Conservation (phyloP, 768 basidiomycete species). For the Lactarius indigo region DNA sequence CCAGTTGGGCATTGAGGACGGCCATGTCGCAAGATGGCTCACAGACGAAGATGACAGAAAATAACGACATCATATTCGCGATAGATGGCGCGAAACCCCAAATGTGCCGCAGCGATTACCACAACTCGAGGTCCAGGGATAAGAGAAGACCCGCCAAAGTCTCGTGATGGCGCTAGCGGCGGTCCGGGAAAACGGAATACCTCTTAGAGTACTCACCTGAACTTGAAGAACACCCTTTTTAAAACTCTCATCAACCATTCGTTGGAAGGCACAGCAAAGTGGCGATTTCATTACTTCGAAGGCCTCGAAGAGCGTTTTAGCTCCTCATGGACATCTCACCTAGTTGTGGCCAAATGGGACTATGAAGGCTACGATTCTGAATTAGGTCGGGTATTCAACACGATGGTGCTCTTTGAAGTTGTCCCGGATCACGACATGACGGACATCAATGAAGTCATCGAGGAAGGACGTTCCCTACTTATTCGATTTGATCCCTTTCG, state of each 20-base stretch:
- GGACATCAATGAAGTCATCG: neutral
- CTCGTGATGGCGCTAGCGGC: too few species aligned
- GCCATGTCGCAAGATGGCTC: neutral
- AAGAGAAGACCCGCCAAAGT: too few species aligned
- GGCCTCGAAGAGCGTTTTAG: neutral
- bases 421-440: neutral
- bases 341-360: neutral
- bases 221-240: neutral
- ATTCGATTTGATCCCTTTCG: neutral
- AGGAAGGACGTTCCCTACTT: neutral
- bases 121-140: too few species aligned
- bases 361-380: neutral
- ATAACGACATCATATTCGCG: too few species aligned
- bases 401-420: neutral
- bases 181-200: too few species aligned
- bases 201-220: neutral
- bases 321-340: neutral
- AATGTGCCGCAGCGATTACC: too few species aligned
- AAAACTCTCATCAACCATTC: neutral
- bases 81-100: too few species aligned
- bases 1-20: constrained; percentile 1
- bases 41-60: neutral
- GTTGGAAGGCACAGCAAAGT: neutral
- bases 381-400: neutral
- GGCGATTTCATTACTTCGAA: neutral